Base-by-base conservation (phyloP, 345 rosid genomes). In the Citrus sinensis region DNA sequence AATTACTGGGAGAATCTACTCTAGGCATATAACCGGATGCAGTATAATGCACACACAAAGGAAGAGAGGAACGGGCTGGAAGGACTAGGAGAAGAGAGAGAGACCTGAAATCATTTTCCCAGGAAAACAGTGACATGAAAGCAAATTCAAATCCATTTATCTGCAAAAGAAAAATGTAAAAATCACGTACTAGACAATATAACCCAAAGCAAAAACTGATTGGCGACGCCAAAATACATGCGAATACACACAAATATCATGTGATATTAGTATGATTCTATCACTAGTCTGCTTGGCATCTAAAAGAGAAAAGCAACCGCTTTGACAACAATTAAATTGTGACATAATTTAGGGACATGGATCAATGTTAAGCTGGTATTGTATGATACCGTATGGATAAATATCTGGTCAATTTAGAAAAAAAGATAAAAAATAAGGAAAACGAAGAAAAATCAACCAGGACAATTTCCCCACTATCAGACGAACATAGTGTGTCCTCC, bases 121-220 rank as follows among this genome's bases (percentile, higher is more conserved):
- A 81, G 20, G 91, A 80, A 35, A 89, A 67, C 66, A 90, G 67
- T 65, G 94, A 92, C 79, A 96, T 70, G 80, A 90, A 83, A 61
- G 94, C 93, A 82, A 89, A 84, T 86, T 96, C 98, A 84, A 86
- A 78, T 54, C 91, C 97, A 82, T 89, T 90, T 65, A 87, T 89
- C 99, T 94, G 83, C 65, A 81, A 54, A 78, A 67, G 67, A 37
- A 67, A 81, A 65, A 73, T 4, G 46, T 27, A n/a, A 63, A 14
- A 59, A 19, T 11, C 16, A 46, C 56, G 32, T 32, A 40, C 66
- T 54, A 67, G 73, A 67, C 10, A 37, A 5, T 29, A 62, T 37
- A 27, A 63, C 70, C 49, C 70, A 20, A 70, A 64, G 40, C 30
- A 42, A 75, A 42, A 66, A 76, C 30, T 22, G 24, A 75, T 30